These are phyloP conservation scores for Nidularia pulvinata DNA, from an alignment of 768 basidiomycete genomes.

Conservation along the genomic window DNA sequence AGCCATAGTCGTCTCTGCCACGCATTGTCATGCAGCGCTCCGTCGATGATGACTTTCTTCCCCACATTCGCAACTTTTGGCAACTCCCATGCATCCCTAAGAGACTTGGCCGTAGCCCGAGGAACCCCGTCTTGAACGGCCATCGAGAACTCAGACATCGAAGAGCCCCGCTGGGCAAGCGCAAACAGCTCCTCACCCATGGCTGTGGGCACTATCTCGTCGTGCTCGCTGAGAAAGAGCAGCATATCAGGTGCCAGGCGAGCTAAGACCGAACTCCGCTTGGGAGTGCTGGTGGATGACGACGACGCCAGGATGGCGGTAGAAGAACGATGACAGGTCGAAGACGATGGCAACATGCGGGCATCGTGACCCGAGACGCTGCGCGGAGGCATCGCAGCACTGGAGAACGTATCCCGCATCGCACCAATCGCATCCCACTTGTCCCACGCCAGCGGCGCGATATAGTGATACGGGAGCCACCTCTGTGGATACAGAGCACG, in stretches of 20 bases:
- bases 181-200: constrained; percentile 28
- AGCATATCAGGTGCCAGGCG: constrained; percentile 21
- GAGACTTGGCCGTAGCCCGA: not conserved
- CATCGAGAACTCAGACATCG: not conserved
- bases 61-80: not conserved
- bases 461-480: constrained; percentile 49
- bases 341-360: not conserved
- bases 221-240: constrained; percentile 36
- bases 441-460: constrained; percentile 41
- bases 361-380: not conserved
- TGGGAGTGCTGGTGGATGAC: not conserved
- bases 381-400: not conserved
- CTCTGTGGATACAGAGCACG: constrained; percentile 41
- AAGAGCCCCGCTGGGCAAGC: not conserved
- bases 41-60: constrained; percentile 20
- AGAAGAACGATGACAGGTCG: not conserved
- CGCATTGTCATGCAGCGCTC: constrained; percentile 16
- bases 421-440: constrained; percentile 41
- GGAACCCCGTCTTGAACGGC: not conserved
- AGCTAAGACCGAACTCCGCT: constrained; percentile 2
- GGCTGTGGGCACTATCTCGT: constrained; percentile 41
- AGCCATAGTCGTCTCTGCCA: constrained; percentile 13
- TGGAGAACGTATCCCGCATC: constrained; percentile 3
- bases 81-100: not conserved
- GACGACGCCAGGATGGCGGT: not conserved